These are phyloP conservation scores for Trichomonascaceae sp. DNA, from an alignment of 1,139 yeast genomes.

Conservation along the genomic window DNA sequence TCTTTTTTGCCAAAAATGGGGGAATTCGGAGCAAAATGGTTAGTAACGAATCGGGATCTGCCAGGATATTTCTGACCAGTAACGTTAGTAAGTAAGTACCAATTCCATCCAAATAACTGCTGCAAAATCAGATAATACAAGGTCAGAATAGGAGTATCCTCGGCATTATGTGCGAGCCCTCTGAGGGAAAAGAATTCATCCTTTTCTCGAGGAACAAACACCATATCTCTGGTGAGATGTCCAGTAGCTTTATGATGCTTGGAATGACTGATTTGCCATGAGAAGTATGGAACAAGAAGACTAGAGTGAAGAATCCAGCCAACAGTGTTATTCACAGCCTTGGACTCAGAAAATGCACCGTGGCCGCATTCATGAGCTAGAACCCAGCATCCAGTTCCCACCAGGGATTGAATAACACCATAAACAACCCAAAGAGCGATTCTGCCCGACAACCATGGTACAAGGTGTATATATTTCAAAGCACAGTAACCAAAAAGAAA, in stretches of 20 bases:
- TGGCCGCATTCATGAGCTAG: conserved; percentile 91
- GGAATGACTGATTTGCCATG: conserved; percentile 78
- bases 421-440: conserved; percentile 55
- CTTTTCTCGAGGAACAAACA: conserved; percentile 66
- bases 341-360: conserved; percentile 72
- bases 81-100: conserved; percentile 61
- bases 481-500: conserved; percentile 48
- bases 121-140: conserved; percentile 53
- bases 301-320: conserved; percentile 83
- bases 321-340: conserved; percentile 60
- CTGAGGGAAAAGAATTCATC: conserved; percentile 42
- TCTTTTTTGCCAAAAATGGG: conserved; percentile 69
- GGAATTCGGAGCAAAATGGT: conserved; percentile 66
- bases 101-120: conserved; percentile 72
- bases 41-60: conserved; percentile 44
- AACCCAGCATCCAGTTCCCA: conserved; percentile 79
- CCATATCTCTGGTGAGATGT: conserved; percentile 75
- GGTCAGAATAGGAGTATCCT: conserved; percentile 68
- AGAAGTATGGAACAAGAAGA: conserved; percentile 74
- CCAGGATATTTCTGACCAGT: conserved; percentile 68
- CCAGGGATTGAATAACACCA: conserved; percentile 53
- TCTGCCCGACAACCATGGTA: conserved; percentile 43
- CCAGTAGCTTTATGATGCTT: conserved; percentile 90
- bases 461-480: conserved; percentile 46
- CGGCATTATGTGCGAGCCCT: conserved; percentile 37